Base-by-base conservation (phyloP, 139 green algal species). In the Nannochloris sp. region DNA sequence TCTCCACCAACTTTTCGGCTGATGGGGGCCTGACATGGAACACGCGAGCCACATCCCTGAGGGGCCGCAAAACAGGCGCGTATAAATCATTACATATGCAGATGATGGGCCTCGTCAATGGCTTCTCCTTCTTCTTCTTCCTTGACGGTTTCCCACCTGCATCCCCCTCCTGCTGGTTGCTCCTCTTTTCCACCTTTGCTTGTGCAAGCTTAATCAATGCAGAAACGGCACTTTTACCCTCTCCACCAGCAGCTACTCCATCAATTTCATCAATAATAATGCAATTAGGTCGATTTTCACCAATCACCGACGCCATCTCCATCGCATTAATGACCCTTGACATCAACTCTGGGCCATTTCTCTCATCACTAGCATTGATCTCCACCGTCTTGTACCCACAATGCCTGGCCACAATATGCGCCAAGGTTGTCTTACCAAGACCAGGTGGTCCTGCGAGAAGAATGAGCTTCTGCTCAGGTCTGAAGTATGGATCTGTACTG, bases 81-180 rank as follows among this genome's bases (percentile, higher is more conserved):
- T 95, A 96, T 56, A 95, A 73, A 72, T 98, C 93, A 72, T 99
- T 98, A 81, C 85, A 94, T 56, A 97, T 94, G 72, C 79, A 91
- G 61, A 99, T 97, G 68, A 99, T 82, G 51, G 94, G 90, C 1
- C 88, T 76, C 28, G 49, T 46, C 56, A 96, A 78, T 4, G 74
- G 74, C 20, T 70, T 56, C 9, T 23, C 51, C 28, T 65, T 63
- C 56, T 51, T 57, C 16, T n/a, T 59, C 23, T 37, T 44, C 50
- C 12, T 56, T 26, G 59, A 61, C 29, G 56, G 12, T 25, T 6
- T 60, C 63, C 33, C 33, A 40, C 33, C 33, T 40, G 33, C 33
- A 40, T 40, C 33, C 6, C 10, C 33, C 33, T 40, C 33, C 10
- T 0, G 36, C 25, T 5, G 44, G 62, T 10, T 20, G 45, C 61